Percentiles rank a stretch among this genome's conserved stretches.
Conservation (phyloP, 129 eudicot species). For the Arctium lappa region DNA sequence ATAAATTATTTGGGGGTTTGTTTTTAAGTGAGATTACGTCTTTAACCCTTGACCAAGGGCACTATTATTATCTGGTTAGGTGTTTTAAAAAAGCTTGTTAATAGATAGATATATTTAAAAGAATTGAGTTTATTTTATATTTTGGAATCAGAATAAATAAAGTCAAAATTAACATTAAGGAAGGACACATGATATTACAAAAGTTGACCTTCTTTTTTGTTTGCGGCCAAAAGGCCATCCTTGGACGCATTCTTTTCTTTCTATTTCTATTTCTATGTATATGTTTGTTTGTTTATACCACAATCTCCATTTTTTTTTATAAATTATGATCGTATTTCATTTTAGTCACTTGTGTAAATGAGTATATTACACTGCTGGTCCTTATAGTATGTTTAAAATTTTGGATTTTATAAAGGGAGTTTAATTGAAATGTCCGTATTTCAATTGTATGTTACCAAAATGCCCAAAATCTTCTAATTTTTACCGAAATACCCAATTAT, state of each 20-base stretch:
- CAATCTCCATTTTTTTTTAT: too few relatives aligned
- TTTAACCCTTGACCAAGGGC: neutral
- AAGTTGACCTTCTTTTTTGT: slow-evolving; percentile 27
- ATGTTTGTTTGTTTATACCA: too few relatives aligned
- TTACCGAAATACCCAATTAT: too few relatives aligned
- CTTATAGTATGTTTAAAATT: too few relatives aligned
- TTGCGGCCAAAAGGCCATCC: slow-evolving; percentile 15
- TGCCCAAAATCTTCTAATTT: too few relatives aligned
- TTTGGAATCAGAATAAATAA: slow-evolving; percentile 13
- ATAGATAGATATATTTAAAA: neutral
- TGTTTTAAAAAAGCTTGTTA: neutral
- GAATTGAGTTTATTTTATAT: neutral
- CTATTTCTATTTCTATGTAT: too few relatives aligned
- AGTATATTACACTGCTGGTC: too few relatives aligned
- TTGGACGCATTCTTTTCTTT: slow-evolving; percentile 26
- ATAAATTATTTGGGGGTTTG: neutral
- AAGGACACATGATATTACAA: slow-evolving; percentile 17
- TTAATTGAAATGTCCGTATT: too few relatives aligned
- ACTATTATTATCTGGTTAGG: neutral
- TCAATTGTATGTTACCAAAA: too few relatives aligned
- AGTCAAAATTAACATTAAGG: slow-evolving; percentile 4
- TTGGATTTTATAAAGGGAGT: too few relatives aligned
- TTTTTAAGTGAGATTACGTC: neutral
- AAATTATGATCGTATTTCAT: too few relatives aligned
- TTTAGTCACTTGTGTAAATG: too few relatives aligned